phyloP scores from a whole-genome alignment of 495 filamentous ascomycete genomes.

The Chaetomium cochliodes region DNA sequence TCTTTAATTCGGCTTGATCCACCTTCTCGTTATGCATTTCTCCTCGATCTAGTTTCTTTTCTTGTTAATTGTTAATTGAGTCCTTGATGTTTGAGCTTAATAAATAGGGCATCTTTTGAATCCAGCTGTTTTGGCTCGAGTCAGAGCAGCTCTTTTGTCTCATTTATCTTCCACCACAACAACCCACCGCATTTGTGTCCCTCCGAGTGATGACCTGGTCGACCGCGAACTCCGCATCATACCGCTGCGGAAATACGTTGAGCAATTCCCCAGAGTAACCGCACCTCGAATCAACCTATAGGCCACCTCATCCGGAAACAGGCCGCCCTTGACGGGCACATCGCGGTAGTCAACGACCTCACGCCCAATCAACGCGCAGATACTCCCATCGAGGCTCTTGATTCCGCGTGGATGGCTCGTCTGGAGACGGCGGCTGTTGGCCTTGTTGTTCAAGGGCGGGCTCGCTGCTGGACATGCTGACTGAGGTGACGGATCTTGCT shows the following conservation, averaged over 20 bases:
- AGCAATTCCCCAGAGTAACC: neutral
- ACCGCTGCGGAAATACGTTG: constrained; percentile 10
- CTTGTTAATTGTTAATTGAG: no score
- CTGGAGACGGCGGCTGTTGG: neutral
- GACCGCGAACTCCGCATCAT: constrained; percentile 9
- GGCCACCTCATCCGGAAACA: neutral
- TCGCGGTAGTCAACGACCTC: neutral
- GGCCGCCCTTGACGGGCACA: neutral
- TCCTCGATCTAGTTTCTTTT: no score
- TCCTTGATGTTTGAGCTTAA: no score
- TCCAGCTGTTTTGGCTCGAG: no score
- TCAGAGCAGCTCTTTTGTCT: no score
- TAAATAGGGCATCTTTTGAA: no score
- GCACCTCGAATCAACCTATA: neutral
- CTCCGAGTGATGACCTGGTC: neutral
- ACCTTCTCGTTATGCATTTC: no score
- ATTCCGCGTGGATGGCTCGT: neutral
- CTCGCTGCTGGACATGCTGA: neutral
- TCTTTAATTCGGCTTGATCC: no score
- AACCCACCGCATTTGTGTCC: no score
- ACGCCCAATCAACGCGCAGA: constrained; percentile 10
- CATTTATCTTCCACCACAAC: no score
- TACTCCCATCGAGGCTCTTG: constrained; percentile 10
- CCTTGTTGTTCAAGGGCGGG: neutral
- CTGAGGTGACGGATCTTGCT: no score